These are phyloP conservation scores for Mycosphaerella arachidis DNA, from an alignment of 2,329 filamentous ascomycete genomes.

Conservation along the genomic window DNA sequence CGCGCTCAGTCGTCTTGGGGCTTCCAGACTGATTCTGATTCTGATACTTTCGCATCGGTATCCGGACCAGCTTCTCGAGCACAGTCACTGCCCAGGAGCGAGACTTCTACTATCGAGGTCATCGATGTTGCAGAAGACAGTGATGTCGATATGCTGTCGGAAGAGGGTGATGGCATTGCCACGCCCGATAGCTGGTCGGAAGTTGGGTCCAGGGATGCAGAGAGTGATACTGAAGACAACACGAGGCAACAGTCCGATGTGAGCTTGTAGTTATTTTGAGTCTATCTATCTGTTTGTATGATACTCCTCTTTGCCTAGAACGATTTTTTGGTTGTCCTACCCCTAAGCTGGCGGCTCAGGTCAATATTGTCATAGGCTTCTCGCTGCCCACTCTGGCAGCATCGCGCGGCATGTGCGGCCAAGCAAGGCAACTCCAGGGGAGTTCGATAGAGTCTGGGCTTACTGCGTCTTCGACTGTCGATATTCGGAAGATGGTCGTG, in stretches of 20 bases:
- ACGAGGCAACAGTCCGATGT: slow-evolving; percentile 4
- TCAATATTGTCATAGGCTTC: not conserved
- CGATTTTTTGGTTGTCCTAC: not conserved
- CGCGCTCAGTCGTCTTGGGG: slow-evolving; percentile 23
- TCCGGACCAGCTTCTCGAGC: slow-evolving; percentile 18
- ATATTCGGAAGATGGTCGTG: not conserved
- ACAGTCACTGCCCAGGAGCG: slow-evolving; percentile 18
- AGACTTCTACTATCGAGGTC: slow-evolving; percentile 26
- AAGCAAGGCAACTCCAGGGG: not conserved
- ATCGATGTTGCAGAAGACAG: slow-evolving; percentile 31
- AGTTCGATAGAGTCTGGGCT: not conserved
- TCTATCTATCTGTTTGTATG: not conserved
- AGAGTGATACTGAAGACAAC: slow-evolving; percentile 29
- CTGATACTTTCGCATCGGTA: slow-evolving; percentile 26
- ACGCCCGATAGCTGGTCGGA: slow-evolving; percentile 38
- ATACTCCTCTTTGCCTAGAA: slow-evolving; percentile 4
- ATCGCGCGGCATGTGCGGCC: not conserved
- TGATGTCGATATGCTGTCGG: slow-evolving; percentile 33
- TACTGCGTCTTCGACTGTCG: not conserved
- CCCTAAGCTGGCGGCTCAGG: not conserved
- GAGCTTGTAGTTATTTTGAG: not conserved
- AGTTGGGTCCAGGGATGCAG: slow-evolving; percentile 34
- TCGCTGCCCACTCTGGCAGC: not conserved
- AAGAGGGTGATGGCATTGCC: slow-evolving; percentile 32
- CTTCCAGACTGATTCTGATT: slow-evolving; percentile 27